Evolutionary conservation across 257 asterid species (phyloP), one percentile per base, ranked within the genome.

Genomic region (Agastache rugosa): DNA sequence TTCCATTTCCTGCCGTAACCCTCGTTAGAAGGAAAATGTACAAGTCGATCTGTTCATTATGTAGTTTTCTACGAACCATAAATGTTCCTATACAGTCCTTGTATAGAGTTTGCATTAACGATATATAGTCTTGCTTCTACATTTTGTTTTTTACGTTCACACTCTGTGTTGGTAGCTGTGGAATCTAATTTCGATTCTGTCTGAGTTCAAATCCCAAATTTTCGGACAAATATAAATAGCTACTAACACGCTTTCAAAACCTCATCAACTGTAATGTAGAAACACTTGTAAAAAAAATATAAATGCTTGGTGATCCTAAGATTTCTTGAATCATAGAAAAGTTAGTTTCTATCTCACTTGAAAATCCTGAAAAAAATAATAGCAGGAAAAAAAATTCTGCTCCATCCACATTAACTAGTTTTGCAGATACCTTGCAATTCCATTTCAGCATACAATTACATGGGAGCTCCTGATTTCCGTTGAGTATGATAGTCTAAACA

Each of bases 51-150:
- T 69, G 70, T 79, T 37, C 25, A 59, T 47, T 80, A 68, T 61
- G 81, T 80, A 71, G 78, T 69, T 51, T 51, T 53, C 71, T 66
- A 58, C 45, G 16, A 60, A 47, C 73, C 76, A 39, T 63, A 51
- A 63, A 71, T 65, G 61, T 50, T 60, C 51, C 48, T 53, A 56
- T 63, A 55, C 79, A 34, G 72, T 77, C 45, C 72, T 63, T 81
- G 84, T 79, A 75, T 74, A 79, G 86, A 76, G 82, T 37, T 76
- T 63, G 69, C 67, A 47, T 45, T 77, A 72, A 53, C 58, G 25
- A n/a, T 51, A 51, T 51, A 53, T 17, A 17, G 27, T 53, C 25
- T 3, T 19, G 59, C 9, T 37, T 67, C 29, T 15, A 35, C 67
- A 19, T 31, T 54, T 61, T 59, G 69, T 41, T 42, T 55, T 42